Evolutionary conservation across 148 eudicot genomes (phyloP).

Genomic region (Amaranthus cruentus): DNA sequence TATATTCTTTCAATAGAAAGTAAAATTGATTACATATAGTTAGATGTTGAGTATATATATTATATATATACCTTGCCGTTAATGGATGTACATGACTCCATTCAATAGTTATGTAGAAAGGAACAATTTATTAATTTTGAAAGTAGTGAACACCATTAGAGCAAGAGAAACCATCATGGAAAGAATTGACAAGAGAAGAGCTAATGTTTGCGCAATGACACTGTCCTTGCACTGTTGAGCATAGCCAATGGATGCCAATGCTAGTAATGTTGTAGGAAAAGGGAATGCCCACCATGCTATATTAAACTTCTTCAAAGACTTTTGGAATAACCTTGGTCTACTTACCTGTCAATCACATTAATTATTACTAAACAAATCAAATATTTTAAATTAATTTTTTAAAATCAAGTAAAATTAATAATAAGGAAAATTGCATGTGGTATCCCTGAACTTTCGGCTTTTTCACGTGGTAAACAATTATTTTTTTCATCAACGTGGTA

Average conservation of each 20-base stretch:
- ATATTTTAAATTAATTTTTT: no score
- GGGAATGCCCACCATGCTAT: conserved; percentile 79
- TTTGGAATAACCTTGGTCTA: conserved; percentile 61
- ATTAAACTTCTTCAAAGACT: conserved; percentile 50
- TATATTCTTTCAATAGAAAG: no score
- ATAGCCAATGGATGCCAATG: conserved; percentile 45
- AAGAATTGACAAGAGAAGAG: conserved; percentile 35
- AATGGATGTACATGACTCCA: no score
- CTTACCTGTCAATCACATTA: conserved; percentile 35
- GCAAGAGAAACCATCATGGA: conserved; percentile 44
- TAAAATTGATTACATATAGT: no score
- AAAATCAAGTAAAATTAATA: no score
- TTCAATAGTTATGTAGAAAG: neutral
- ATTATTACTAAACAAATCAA: no score
- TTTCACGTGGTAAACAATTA: no score
- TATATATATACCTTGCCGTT: no score
- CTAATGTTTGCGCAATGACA: conserved; percentile 24
- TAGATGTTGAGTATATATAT: no score
- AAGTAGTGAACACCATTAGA: conserved; percentile 35
- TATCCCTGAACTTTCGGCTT: no score
- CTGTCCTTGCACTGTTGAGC: conserved; percentile 31
- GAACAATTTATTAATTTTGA: conserved; percentile 30
- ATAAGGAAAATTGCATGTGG: no score
- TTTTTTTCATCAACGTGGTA: no score
- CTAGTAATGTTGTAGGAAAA: conserved; percentile 50